These are phyloP conservation scores for Leptomonas pyrrhocoris DNA, from an alignment of 208 protist genomes.

Conservation along the genomic window DNA sequence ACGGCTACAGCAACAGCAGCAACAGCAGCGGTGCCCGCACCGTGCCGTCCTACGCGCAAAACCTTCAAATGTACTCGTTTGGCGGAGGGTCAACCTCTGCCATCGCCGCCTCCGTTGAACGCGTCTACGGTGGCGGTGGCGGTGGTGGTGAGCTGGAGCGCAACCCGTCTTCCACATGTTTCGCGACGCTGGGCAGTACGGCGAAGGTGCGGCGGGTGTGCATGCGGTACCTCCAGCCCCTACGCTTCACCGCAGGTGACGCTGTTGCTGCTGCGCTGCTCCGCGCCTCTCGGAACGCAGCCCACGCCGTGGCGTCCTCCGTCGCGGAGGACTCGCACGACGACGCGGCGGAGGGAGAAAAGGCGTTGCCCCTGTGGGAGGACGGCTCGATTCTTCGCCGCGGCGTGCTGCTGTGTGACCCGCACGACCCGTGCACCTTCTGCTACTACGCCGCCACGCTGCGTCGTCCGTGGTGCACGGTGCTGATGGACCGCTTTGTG, in stretches of 20 bases:
- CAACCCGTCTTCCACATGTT: constrained; percentile 12
- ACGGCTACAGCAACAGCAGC: not conserved
- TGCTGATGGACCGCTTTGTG: constrained; percentile 11
- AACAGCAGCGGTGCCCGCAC: no score
- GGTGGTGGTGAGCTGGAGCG: constrained; percentile 8
- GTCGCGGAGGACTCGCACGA: not conserved
- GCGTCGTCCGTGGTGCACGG: constrained; percentile 22
- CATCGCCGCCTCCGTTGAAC: constrained; percentile 1
- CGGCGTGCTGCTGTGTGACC: constrained; percentile 21
- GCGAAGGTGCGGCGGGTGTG: constrained; percentile 17
- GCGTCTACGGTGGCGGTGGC: constrained; percentile 8
- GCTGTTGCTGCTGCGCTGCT: not conserved
- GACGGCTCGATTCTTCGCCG: constrained; percentile 7
- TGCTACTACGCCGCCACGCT: constrained; percentile 25
- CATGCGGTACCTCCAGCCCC: constrained; percentile 10
- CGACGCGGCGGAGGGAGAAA: not conserved
- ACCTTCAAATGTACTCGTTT: constrained; percentile 19
- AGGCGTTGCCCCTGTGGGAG: constrained; percentile 13
- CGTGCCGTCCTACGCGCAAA: constrained; percentile 15
- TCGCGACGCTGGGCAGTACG: constrained; percentile 12
- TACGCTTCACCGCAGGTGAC: constrained; percentile 16
- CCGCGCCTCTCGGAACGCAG: not conserved
- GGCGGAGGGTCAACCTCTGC: not conserved
- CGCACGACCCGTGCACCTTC: constrained; percentile 18
- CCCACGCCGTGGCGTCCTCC: not conserved